Conservation (phyloP, 306 rosid genomes). For the Dalbergia cultrata region DNA sequence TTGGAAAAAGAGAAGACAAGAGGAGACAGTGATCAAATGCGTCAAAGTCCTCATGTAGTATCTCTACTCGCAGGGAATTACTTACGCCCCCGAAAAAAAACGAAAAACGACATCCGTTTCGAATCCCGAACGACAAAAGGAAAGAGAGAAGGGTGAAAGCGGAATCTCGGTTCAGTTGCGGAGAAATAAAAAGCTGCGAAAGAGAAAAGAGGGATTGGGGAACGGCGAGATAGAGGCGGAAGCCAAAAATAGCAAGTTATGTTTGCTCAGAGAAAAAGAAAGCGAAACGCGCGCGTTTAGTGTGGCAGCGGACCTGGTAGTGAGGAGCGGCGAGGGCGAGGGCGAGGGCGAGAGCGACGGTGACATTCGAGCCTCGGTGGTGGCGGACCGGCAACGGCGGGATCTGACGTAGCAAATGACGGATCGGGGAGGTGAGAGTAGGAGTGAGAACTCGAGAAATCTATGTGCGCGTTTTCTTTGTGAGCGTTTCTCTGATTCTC, state of each 20-base stretch:
- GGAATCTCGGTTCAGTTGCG: slow-evolving; percentile 35
- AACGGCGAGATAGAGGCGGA: slow-evolving; percentile 38
- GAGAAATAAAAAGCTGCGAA: slow-evolving; percentile 42
- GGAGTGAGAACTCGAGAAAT: not conserved
- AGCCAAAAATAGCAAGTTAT: slow-evolving; percentile 20
- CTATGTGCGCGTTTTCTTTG: not conserved
- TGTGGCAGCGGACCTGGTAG: not conserved
- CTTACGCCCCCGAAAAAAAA: not conserved
- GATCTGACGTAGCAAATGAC: slow-evolving; percentile 2
- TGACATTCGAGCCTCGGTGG: slow-evolving; percentile 3
- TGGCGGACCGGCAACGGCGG: not conserved
- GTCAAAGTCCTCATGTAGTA: not conserved
- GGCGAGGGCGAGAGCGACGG: not conserved
- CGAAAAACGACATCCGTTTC: not conserved
- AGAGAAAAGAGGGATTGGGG: slow-evolving; percentile 42
- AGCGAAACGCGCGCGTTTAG: not conserved
- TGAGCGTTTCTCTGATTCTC: not conserved
- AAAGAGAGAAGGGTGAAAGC: slow-evolving; percentile 41
- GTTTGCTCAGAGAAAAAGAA: not conserved
- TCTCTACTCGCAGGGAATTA: not conserved
- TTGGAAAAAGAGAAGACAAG: not conserved
- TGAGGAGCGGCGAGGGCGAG: not conserved
- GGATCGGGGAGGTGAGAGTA: slow-evolving; percentile 37
- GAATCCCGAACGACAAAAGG: slow-evolving; percentile 26
- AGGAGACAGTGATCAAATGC: not conserved